Conservation (phyloP, 106 monocot genomes). For the Phalaenopsis aphrodite region DNA sequence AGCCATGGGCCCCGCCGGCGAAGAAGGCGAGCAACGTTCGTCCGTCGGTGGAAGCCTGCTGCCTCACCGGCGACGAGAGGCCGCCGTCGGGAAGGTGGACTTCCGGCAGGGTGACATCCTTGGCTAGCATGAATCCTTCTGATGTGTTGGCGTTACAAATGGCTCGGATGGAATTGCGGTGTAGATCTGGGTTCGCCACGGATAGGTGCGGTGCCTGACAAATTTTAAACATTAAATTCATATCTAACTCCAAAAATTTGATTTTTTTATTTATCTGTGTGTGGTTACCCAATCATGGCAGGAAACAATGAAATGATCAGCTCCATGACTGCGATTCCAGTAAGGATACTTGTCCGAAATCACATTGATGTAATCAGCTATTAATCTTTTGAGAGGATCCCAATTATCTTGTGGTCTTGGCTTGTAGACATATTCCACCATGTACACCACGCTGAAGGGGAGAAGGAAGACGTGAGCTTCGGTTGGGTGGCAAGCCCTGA, state of each 20-base stretch:
- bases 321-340: conserved; percentile 62
- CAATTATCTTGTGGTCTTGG: conserved; percentile 15
- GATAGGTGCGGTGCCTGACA: conserved; percentile 16
- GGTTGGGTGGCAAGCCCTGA: conserved; percentile 31
- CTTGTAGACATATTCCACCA: conserved; percentile 46
- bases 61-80: conserved; percentile 10
- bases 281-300: conserved; percentile 65
- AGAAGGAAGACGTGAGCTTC: conserved; percentile 63
- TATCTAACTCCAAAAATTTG: no score
- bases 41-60: not conserved
- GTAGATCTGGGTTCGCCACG: conserved; percentile 22
- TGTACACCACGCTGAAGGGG: conserved; percentile 64
- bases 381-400: conserved; percentile 25
- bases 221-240: no score
- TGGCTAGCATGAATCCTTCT: conserved; percentile 55
- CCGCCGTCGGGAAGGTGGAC: conserved; percentile 41
- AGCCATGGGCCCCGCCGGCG: conserved; percentile 62
- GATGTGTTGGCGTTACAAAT: conserved; percentile 91
- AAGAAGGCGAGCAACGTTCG: conserved; percentile 72
- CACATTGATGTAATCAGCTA: conserved; percentile 38
- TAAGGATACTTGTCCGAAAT: conserved; percentile 31
- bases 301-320: conserved; percentile 74
- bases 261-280: not conserved
- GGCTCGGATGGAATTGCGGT: conserved; percentile 48
- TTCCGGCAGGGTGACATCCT: conserved; percentile 62